Evolutionary conservation across 192 early-diverging fungal genomes (phyloP).

Genomic region (Umbelopsis sp.): DNA sequence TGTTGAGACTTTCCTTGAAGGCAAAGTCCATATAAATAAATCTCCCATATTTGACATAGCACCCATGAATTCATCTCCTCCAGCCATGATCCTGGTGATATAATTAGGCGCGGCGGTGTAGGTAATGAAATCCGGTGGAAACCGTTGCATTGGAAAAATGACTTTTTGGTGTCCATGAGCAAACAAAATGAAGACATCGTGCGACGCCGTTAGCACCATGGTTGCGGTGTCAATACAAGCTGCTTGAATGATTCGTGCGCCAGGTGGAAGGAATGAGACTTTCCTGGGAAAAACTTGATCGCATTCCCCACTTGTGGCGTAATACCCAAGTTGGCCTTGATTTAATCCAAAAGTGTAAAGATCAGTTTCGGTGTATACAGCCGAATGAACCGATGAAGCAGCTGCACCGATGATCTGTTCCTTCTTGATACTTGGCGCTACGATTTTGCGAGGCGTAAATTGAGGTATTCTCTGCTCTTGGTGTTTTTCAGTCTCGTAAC

Average conservation of each 20-base stretch:
- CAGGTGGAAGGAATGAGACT: slow-evolving; percentile 57
- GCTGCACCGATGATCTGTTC: slow-evolving; percentile 57
- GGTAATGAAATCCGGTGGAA: slow-evolving; percentile 33
- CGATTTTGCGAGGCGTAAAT: slow-evolving; percentile 54
- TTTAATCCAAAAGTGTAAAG: slow-evolving; percentile 71
- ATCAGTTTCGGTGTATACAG: slow-evolving; percentile 57
- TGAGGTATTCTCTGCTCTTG: slow-evolving; percentile 44
- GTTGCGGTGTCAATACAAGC: slow-evolving; percentile 69
- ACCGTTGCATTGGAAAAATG: slow-evolving; percentile 33
- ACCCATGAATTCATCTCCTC: slow-evolving; percentile 30
- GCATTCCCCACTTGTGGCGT: slow-evolving; percentile 30
- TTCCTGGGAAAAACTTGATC: slow-evolving; percentile 61
- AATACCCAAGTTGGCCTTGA: slow-evolving; percentile 63
- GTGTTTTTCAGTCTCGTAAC: slow-evolving; percentile 25
- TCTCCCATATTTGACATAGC: slow-evolving; percentile 49
- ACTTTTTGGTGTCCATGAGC: slow-evolving; percentile 55
- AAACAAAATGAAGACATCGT: slow-evolving; percentile 63
- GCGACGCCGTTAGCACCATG: slow-evolving; percentile 51
- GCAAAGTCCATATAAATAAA: slow-evolving; percentile 59
- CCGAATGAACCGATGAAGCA: slow-evolving; percentile 69
- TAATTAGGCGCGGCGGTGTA: slow-evolving; percentile 18
- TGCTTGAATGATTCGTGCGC: slow-evolving; percentile 52
- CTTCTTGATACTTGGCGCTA: slow-evolving; percentile 50
- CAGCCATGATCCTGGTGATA: slow-evolving; percentile 24
- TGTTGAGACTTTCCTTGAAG: slow-evolving; percentile 26